Conservation (phyloP, 176 grass and related monocot species). For the Chrysopogon serrulatus region DNA sequence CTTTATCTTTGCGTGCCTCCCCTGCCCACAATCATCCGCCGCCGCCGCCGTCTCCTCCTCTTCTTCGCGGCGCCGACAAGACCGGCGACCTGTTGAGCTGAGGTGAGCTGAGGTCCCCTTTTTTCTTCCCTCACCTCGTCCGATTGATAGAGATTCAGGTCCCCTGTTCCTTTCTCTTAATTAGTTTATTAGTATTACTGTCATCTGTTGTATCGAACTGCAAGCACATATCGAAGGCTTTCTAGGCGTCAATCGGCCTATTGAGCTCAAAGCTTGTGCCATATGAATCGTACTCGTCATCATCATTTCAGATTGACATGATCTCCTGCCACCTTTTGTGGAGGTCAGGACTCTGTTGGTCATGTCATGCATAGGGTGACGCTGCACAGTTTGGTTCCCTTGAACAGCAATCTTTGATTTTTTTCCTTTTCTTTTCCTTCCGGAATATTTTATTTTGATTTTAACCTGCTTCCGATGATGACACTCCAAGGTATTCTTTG, state of each 20-base stretch:
- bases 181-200: not conserved
- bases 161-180: not conserved
- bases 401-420: not conserved
- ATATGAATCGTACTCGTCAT: slow-evolving; percentile 23
- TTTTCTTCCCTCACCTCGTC: not conserved
- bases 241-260: slow-evolving; percentile 39
- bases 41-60: not conserved
- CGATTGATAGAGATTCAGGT: not conserved
- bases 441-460: not conserved
- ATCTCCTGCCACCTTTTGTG: slow-evolving; percentile 8
- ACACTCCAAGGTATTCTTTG: not conserved
- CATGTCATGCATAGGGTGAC: not conserved
- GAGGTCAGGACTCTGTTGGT: not conserved
- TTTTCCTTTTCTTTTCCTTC: not conserved
- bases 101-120: not conserved
- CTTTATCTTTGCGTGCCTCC: not conserved
- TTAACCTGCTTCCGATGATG: not conserved
- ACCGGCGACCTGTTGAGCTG: not conserved
- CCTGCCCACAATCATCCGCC: not conserved
- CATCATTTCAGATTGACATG: not conserved
- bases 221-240: slow-evolving; percentile 89
- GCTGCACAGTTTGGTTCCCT: not conserved
- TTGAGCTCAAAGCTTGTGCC: slow-evolving; percentile 87
- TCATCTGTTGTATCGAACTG: not conserved
- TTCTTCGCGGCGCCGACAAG: not conserved